Evolutionary conservation across 116 monocot species (phyloP).

Genomic region (Dioscorea cayenensis): DNA sequence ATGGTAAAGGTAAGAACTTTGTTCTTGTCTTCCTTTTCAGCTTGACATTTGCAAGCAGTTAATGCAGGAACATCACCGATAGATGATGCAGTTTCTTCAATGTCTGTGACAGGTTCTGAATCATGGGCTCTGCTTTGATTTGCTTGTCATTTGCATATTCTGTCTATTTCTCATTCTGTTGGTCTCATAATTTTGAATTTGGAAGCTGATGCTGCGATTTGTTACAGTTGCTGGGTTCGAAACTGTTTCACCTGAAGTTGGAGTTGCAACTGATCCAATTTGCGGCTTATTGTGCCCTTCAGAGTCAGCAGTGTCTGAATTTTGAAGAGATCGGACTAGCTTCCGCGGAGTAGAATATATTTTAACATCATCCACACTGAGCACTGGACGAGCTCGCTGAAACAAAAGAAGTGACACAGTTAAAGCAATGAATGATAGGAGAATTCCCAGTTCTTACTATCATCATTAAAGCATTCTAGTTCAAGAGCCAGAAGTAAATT

Average conservation of each 20-base stretch:
- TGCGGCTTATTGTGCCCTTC: constrained; percentile 1
- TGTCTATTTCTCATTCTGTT: constrained; percentile 7
- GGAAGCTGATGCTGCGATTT: constrained; percentile 18
- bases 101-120: constrained; percentile 17
- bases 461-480: no score
- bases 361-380: constrained; percentile 43
- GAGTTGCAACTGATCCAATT: background rate
- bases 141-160: constrained; percentile 4
- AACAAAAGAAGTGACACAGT: constrained; percentile 7
- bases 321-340: constrained; percentile 71
- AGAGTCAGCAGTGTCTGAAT: constrained; percentile 14
- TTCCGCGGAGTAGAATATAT: constrained; percentile 60
- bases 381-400: constrained; percentile 30
- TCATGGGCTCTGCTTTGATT: constrained; percentile 1
- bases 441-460: no score
- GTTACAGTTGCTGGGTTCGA: background rate
- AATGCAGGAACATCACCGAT: constrained; percentile 27
- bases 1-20: background rate
- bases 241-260: constrained; percentile 15
- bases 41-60: constrained; percentile 8
- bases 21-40: constrained; percentile 3
- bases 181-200: constrained; percentile 2
- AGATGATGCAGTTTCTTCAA: constrained; percentile 67
- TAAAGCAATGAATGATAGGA: background rate
- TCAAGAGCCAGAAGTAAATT: no score